Evolutionary conservation across 306 rosid genomes (phyloP), one percentile per base, ranked within the genome.

Genomic region (Canavalia ensiformis): DNA sequence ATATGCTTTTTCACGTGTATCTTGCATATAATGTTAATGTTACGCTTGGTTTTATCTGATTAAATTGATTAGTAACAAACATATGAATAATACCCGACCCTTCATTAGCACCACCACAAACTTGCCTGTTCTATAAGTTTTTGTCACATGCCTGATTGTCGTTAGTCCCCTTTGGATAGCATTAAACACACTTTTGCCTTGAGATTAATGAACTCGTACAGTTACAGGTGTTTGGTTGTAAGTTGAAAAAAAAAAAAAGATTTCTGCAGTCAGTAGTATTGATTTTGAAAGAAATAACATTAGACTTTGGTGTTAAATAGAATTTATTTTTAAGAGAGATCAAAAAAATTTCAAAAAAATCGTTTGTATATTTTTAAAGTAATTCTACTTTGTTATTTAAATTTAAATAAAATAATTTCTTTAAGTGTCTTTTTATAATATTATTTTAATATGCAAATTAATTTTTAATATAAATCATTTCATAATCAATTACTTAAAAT

Each of bases 81-180:
- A 50, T 31, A n/a, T 62, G 66, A n/a, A 25, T n/a, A 59, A 74
- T 68, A 37, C 34, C 39, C 41, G 74, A 33, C 28, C 42, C 42
- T 59, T 39, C 39, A 79, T 58, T 31, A 64, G 30, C 49, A 74
- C 67, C 41, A 65, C 62, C 69, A 8, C 31, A 64, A 73, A 80
- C 12, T 49, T n/a, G 12, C 29, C 60, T 65, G 70, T 28, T 74
- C 42, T 25, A 28, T 37, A 33, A 35, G 56, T 68, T 66, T 47
- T 13, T 41, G 50, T 41, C 47, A 34, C 28, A 12, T 33, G 78
- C 6, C 37, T 5, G 42, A 52, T 7, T 1, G 33, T 31, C 18
- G 13, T 58, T 56, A 18, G 30, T 8, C 12, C 29, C 29, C 1
- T 29, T 45, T 66, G 54, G 37, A 29, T n/a, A 59, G 41, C 64